Base-by-base conservation (phyloP, 2,329 filamentous ascomycete species). In the Talaromyces albobiverticillius region DNA sequence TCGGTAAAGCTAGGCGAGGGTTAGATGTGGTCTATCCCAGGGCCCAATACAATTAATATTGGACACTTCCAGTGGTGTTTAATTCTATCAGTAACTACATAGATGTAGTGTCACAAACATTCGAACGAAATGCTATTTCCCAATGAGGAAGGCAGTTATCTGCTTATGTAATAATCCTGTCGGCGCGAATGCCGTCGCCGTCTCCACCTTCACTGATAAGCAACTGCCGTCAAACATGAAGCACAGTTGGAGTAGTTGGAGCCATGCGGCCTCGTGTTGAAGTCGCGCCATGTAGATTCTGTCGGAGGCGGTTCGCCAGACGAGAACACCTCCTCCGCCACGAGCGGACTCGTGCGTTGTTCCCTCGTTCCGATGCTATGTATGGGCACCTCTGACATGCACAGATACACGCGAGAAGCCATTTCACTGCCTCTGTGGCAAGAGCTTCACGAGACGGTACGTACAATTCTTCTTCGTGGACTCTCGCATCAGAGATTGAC, bases 401-500 rank as follows among this genome's bases (percentile, higher is more conserved):
- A 45, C 41, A 51, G 49, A 51, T 51, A 51, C 49, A n/a, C 49
- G 40, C 29, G 49, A 51, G 41, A 51, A 51, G 49, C 49, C 49
- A 51, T 51, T 51, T 45, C 49, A 45, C 49, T 51, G 49, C 40
- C 40, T 8, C 38, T 51, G 49, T 41, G 49, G 49, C 49, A 51
- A 51, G 49, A 18, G 14, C 14, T 51, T 51, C 40, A 51, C 49
- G 4, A 34, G 49, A 45, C 49, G 49, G 49, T 51, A 45, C 20
- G 49, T 51, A 2, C 32, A 34, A 45, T n/a, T 29, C 26, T 51
- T 45, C 4, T 5, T 5, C n/a, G 9, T 26, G 40, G 40, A 34
- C 3, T 9, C 26, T 26, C 31, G 26, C 2, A 51, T 36, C 18
- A 45, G 40, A 51, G 9, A 26, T 29, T 43, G 41, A 45, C 3